Percentiles rank a stretch among this genome's conserved stretches.
Evolutionary conservation across 116 monocot genomes (phyloP).

Genomic region (Trichopus zeylanicus): DNA sequence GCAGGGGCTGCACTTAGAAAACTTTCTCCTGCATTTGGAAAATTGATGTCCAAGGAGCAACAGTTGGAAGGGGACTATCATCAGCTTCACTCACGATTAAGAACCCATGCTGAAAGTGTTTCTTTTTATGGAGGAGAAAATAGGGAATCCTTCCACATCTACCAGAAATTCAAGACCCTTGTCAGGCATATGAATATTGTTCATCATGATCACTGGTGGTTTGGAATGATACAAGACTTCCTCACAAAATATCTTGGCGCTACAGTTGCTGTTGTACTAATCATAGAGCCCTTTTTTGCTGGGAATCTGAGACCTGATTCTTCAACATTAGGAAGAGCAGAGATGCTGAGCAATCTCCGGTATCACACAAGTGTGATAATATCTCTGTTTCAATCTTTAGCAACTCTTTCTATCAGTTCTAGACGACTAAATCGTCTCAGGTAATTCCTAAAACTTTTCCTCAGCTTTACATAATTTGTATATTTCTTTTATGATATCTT

Average conservation of each 20-base stretch:
- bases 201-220: slow-evolving; percentile 91
- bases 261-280: slow-evolving; percentile 83
- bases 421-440: slow-evolving; percentile 85
- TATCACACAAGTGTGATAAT: slow-evolving; percentile 99
- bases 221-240: slow-evolving; percentile 99
- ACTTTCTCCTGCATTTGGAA: slow-evolving; percentile 95
- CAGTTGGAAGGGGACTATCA: slow-evolving; percentile 95
- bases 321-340: slow-evolving; percentile 89
- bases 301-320: slow-evolving; percentile 86
- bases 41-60: slow-evolving; percentile 89
- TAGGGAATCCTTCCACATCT: slow-evolving; percentile 75
- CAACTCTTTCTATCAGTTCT: slow-evolving; percentile 76
- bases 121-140: slow-evolving; percentile 98
- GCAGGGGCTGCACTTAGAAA: slow-evolving; percentile 86
- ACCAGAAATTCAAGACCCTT: slow-evolving; percentile 58
- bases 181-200: slow-evolving; percentile 69
- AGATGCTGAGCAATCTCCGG: slow-evolving; percentile 98
- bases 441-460: slow-evolving; percentile 19
- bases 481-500: background rate
- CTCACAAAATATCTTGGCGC: slow-evolving; percentile 95
- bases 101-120: slow-evolving; percentile 93
- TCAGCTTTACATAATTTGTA: background rate
- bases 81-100: slow-evolving; percentile 89
- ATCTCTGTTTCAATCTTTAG: slow-evolving; percentile 92
- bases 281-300: slow-evolving; percentile 96